Percentiles rank a stretch among this genome's conserved stretches.
Evolutionary conservation across 345 rosid species (phyloP).

Genomic region (Carallia brachiata): DNA sequence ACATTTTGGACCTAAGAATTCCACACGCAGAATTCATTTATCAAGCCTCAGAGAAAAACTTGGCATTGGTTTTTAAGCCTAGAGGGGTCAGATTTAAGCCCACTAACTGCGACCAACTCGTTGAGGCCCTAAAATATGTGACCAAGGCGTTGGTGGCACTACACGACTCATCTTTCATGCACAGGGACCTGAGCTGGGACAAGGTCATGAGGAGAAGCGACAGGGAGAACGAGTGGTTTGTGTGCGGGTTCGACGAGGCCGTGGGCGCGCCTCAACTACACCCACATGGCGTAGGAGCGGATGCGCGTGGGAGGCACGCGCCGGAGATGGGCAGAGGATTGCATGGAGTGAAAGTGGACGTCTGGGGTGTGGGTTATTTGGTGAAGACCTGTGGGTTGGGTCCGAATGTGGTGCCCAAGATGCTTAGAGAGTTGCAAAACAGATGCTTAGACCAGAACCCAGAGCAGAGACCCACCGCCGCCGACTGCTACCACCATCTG

Average conservation of each 20-base stretch:
- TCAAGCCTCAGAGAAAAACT: constrained; percentile 53
- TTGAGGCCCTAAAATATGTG: constrained; percentile 80
- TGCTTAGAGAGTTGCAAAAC: constrained; percentile 76
- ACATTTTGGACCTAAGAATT: constrained; percentile 68
- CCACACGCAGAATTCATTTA: constrained; percentile 72
- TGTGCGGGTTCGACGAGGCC: constrained; percentile 79
- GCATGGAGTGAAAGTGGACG: constrained; percentile 95
- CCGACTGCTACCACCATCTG: constrained; percentile 93
- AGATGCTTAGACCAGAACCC: constrained; percentile 89
- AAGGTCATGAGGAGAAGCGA: constrained; percentile 62
- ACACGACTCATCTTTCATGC: constrained; percentile 95
- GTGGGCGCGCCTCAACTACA: constrained; percentile 77
- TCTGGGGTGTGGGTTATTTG: constrained; percentile 89
- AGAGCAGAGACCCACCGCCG: constrained; percentile 90
- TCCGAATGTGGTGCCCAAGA: constrained; percentile 47
- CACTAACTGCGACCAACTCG: constrained; percentile 55
- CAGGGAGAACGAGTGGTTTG: constrained; percentile 68
- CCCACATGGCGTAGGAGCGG: constrained; percentile 42
- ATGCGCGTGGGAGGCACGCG: constrained; percentile 59
- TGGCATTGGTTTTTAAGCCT: constrained; percentile 68
- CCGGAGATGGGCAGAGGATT: constrained; percentile 93
- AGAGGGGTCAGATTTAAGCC: constrained; percentile 70
- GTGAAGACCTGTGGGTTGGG: constrained; percentile 71
- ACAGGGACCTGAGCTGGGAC: constrained; percentile 85
- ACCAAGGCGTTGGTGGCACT: constrained; percentile 84